Base-by-base conservation (phyloP, 2,329 filamentous ascomycete species). In the Hypomyces rosellus region DNA sequence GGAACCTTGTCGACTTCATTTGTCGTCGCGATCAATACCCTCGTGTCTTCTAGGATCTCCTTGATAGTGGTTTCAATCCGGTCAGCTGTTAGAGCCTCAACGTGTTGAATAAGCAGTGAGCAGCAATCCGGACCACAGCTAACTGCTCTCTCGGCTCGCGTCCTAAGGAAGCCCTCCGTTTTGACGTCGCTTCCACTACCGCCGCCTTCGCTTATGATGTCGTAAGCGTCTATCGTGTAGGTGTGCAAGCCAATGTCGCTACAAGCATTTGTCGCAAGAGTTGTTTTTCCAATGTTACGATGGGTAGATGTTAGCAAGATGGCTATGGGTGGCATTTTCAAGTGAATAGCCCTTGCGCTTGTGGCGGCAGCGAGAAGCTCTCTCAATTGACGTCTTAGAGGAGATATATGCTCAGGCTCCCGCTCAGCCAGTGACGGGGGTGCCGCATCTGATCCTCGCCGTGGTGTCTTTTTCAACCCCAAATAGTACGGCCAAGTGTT, bases 1-100 rank as follows among this genome's bases (percentile, higher is more conserved):
- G 92, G 88, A 1, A 99, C 82, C 66, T 97, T 95, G 64, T 97
- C 93, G 1, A 96, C 84, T 58, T 97, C 92, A 6, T 90, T 96
- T 0, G 92, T 96, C 0, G 93, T 99, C 1, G 93, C 92, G 59
- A 99, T 84, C 20, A 99, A 71, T 2, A 97, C 88, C 49, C 93
- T 77, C 3, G 84, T 83, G 43, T 87, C 85, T n/a, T 81, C 76
- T 18, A 96, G 70, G 3, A 97, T 84, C 54, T 95, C 88, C 63
- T 89, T 88, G 63, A 99, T 76, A 0, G 89, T 88, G 4, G 86
- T 80, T 15, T 89, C 83, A 75, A 97, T 96, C 36, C 92, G 82
- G 65, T 97, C 93, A 0, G 91, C 90, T 1, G 88, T 95, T 56
- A 99, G 72, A 1, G 91, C 88, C 59, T 99, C 93, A 38, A 97